Conservation (phyloP, 176 grass and related monocot species). For the Lolium rigidum region DNA sequence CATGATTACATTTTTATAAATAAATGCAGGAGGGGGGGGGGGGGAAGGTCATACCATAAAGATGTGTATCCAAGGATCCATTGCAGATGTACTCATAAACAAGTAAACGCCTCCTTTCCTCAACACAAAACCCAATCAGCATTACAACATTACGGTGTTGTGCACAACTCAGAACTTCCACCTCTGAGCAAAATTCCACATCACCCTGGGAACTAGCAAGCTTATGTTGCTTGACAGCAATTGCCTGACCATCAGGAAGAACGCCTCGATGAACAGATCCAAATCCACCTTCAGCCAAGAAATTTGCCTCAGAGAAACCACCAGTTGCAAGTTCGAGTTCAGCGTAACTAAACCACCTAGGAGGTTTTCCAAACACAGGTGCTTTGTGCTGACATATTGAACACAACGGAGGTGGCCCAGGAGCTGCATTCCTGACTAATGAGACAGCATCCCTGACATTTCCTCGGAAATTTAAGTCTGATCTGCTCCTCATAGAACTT, state of each 20-base stretch:
- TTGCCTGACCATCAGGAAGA: slow-evolving; percentile 91
- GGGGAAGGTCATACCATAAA: slow-evolving; percentile 72
- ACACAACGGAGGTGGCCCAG: slow-evolving; percentile 91
- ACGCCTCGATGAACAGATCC: slow-evolving; percentile 98
- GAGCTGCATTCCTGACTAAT: slow-evolving; percentile 73
- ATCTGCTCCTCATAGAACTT: slow-evolving; percentile 66
- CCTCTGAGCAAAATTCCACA: slow-evolving; percentile 97
- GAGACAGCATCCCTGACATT: slow-evolving; percentile 94
- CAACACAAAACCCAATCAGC: slow-evolving; percentile 97
- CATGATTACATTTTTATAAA: slow-evolving; percentile 27
- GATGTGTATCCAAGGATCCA: slow-evolving; percentile 95
- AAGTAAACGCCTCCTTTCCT: slow-evolving; percentile 94
- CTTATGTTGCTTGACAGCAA: slow-evolving; percentile 99
- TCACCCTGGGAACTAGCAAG: slow-evolving; percentile 97
- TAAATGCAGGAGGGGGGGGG: slow-evolving; percentile 7
- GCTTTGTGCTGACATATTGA: slow-evolving; percentile 99
- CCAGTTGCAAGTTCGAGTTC: slow-evolving; percentile 95
- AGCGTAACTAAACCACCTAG: slow-evolving; percentile 92
- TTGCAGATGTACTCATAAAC: slow-evolving; percentile 99
- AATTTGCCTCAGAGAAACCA: slow-evolving; percentile 94
- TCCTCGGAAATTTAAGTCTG: slow-evolving; percentile 83
- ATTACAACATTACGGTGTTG: slow-evolving; percentile 99
- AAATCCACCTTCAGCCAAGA: slow-evolving; percentile 97
- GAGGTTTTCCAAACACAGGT: slow-evolving; percentile 95
- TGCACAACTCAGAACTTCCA: slow-evolving; percentile 98